Conservation (phyloP, 352 stramenopile genomes). For the Pythium diclinum region DNA sequence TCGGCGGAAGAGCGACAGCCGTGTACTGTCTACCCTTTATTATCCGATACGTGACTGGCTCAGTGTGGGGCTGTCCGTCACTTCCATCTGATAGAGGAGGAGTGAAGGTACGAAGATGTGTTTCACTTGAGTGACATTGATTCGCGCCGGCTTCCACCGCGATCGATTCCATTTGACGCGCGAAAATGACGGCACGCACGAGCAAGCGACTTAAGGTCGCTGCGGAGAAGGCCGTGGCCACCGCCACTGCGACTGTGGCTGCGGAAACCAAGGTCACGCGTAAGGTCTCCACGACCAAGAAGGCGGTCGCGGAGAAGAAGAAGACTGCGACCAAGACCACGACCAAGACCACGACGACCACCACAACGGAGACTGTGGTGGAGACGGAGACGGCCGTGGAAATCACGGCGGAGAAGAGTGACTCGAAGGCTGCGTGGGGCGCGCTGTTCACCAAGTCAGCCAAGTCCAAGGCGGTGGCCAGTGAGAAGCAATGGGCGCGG, state of each 20-base stretch:
- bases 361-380: constrained; percentile 4
- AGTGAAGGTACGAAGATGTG: neutral
- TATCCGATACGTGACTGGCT: no score
- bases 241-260: neutral
- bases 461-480: constrained; percentile 10
- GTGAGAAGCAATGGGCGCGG: constrained; percentile 16
- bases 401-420: neutral
- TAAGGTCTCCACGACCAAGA: constrained; percentile 4
- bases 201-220: constrained; percentile 30
- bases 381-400: neutral
- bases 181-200: constrained; percentile 18
- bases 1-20: no score
- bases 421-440: constrained; percentile 25
- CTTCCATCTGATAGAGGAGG: neutral
- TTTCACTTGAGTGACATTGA: constrained; percentile 7
- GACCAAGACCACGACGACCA: constrained; percentile 10
- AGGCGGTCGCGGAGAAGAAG: neutral
- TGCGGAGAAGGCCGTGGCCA: constrained; percentile 21
- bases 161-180: neutral
- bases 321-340: constrained; percentile 10
- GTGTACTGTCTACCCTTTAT: no score
- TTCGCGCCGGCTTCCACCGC: neutral
- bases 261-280: neutral
- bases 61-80: neutral
- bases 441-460: constrained; percentile 22